Evolutionary conservation across 225 moss, liverwort and hornwort genomes (phyloP), one percentile per base, ranked within the genome.

Genomic region (Asterella californica): DNA sequence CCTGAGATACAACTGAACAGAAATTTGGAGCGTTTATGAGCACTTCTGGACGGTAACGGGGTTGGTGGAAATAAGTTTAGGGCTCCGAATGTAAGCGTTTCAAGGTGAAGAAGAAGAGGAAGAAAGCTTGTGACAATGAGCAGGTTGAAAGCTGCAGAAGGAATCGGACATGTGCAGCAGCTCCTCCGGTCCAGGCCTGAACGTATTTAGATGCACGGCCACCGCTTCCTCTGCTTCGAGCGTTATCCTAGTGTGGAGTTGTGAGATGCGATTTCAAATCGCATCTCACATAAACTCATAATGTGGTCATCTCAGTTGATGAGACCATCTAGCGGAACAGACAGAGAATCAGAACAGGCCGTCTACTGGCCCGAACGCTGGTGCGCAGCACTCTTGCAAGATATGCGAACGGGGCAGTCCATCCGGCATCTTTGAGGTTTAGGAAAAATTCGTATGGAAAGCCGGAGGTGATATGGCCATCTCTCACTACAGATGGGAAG

Each of bases 391-490:
- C 97, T 62, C 91, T 99, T 19, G 93, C 94, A 70, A 87, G 93
- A 92, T 99, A 90, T 88, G 74, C 86, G 76, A 85, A 82, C 80
- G 93, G 91, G 55, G 85, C 81, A 79, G 91, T 91, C 59, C 89
- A 90, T 55, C 93, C 97, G 25, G 78, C 90, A 76, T 90, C 90
- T 37, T 81, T 99, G 72, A 86, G 82, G 73, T 99, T 99, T 71
- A 79, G 72, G 67, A 92, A 85, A 49, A 95, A 95, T 49, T 75
- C 80, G 49, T 93, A 85, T 47, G 97, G 97, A 53, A 99, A 99
- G 82, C 97, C 95, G 0, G 75, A 99, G 93, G 97, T 95, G 54
- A 80, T 91, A 33, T 99, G 97, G 97, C 92, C 97, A 55, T 77
- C 80, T 53, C 79, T 86, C 76, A 83, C 89, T 33, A 81, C 79